phyloP scores from a whole-genome alignment of 2,329 filamentous ascomycete species.

The Chaetoscypha palmicola region DNA sequence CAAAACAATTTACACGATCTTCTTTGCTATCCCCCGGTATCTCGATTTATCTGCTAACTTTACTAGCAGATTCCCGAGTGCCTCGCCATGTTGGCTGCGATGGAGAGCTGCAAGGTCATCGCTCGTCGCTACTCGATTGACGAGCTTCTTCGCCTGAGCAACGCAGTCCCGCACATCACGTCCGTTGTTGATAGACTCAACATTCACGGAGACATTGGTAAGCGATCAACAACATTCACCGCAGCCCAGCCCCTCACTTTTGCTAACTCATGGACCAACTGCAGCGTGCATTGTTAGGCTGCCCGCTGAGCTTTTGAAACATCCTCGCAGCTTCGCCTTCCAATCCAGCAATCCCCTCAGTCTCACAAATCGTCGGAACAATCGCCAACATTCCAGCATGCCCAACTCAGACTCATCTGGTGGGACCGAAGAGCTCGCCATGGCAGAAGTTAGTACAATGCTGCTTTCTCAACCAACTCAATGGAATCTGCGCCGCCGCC shows the following conservation, averaged over 20 bases:
- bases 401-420: slow-evolving; percentile 17
- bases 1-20: no score
- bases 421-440: slow-evolving; percentile 13
- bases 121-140: slow-evolving; percentile 20
- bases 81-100: no score
- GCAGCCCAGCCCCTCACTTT: background rate
- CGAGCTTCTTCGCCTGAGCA: slow-evolving; percentile 25
- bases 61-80: no score
- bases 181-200: slow-evolving; percentile 24
- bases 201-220: slow-evolving; percentile 26
- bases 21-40: no score
- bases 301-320: slow-evolving; percentile 21
- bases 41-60: no score
- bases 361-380: slow-evolving; percentile 16
- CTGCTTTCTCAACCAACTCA: slow-evolving; percentile 12
- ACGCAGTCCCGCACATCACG: slow-evolving; percentile 19
- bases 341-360: slow-evolving; percentile 16
- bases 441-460: slow-evolving; percentile 6
- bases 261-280: background rate
- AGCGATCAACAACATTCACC: slow-evolving; percentile 7
- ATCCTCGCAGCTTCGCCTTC: slow-evolving; percentile 20
- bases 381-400: slow-evolving; percentile 8
- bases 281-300: slow-evolving; percentile 22
- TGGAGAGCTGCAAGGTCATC: no score
- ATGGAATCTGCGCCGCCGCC: slow-evolving; percentile 28